These are phyloP conservation scores for Cochlearia excelsa DNA, from an alignment of 345 rosid genomes.

Conservation along the genomic window DNA sequence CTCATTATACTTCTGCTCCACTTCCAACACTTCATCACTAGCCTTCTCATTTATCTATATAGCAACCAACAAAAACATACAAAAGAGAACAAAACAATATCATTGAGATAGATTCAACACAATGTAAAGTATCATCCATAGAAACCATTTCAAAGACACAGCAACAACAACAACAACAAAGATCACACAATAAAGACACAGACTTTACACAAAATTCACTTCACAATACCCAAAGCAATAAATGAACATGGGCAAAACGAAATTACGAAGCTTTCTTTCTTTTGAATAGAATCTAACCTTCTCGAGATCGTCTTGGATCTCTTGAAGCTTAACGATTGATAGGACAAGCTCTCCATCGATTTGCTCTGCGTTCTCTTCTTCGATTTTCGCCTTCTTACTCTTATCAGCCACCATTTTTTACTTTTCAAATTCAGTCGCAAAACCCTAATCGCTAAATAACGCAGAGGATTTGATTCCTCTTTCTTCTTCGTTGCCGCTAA, in stretches of 20 bases:
- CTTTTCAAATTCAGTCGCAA: neutral
- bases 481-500: neutral
- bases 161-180: too few relatives aligned
- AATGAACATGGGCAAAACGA: too few relatives aligned
- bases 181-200: too few relatives aligned
- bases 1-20: constrained; percentile 28
- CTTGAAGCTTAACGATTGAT: constrained; percentile 92
- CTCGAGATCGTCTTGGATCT: constrained; percentile 95
- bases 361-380: constrained; percentile 62
- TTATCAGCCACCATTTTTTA: constrained; percentile 1
- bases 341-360: constrained; percentile 76
- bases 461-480: neutral
- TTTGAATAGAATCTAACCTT: constrained; percentile 43
- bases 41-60: constrained; percentile 82
- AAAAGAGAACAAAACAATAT: too few relatives aligned
- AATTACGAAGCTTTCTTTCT: constrained; percentile 26
- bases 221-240: too few relatives aligned
- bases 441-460: neutral
- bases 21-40: constrained; percentile 13
- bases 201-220: too few relatives aligned
- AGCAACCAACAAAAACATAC: too few relatives aligned
- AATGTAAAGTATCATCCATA: too few relatives aligned
- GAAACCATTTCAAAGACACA: too few relatives aligned
- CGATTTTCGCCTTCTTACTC: constrained; percentile 73
- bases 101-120: too few relatives aligned